Evolutionary conservation across 306 rosid species (phyloP).

Genomic region (Gynostemma pentaphyllum): DNA sequence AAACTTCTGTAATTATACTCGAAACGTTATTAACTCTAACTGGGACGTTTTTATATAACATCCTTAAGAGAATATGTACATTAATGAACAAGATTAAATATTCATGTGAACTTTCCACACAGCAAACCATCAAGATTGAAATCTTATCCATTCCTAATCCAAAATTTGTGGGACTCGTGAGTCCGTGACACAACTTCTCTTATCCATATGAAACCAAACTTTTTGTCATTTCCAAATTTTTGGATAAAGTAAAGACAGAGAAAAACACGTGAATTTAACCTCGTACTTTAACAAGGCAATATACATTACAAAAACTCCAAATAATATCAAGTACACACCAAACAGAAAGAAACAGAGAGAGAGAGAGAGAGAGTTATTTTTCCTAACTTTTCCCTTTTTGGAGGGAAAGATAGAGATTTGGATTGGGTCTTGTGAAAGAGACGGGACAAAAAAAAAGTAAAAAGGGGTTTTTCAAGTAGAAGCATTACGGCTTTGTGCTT

Average conservation of each 20-base stretch:
- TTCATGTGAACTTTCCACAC: constrained; percentile 13
- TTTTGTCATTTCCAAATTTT: not conserved
- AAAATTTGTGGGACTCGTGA: not conserved
- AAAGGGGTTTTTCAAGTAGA: not conserved
- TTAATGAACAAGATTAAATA: constrained; percentile 15
- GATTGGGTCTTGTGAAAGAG: not conserved
- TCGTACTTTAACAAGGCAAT: not conserved
- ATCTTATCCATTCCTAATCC: not conserved
- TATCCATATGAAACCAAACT: not conserved
- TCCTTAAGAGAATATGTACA: constrained; percentile 8
- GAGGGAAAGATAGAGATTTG: not conserved
- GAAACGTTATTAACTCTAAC: no score
- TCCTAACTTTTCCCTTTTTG: not conserved
- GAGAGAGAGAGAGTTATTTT: not conserved
- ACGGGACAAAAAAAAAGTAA: no score
- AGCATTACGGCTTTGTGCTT: not conserved
- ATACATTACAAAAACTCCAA: not conserved
- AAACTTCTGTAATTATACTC: no score
- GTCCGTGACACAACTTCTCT: not conserved
- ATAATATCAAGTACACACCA: not conserved
- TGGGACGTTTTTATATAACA: no score
- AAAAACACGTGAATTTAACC: not conserved
- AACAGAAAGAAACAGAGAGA: not conserved
- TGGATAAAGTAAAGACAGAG: not conserved
- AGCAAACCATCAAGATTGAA: not conserved